phyloP scores from a whole-genome alignment of 192 early-diverging fungal genomes.

The Radiomyces spectabilis region DNA sequence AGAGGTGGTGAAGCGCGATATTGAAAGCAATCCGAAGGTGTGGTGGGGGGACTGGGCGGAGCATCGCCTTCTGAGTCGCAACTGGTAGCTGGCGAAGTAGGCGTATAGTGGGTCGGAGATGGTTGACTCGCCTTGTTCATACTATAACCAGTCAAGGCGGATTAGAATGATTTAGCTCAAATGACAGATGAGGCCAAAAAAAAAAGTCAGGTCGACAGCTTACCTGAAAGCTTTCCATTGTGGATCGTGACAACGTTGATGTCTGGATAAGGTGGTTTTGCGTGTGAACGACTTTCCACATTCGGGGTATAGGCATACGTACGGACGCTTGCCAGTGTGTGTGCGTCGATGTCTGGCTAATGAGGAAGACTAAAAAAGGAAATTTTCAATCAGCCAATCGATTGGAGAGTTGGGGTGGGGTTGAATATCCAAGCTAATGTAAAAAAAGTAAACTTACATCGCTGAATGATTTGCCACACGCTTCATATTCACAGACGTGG shows the following conservation, averaged over 20 bases:
- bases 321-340: slow-evolving; percentile 73
- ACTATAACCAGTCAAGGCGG: no score
- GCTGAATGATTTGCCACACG: slow-evolving; percentile 64
- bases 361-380: slow-evolving; percentile 50
- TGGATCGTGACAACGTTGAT: slow-evolving; percentile 48
- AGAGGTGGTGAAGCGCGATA: slow-evolving; percentile 14
- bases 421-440: not conserved
- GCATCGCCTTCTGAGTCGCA: slow-evolving; percentile 26
- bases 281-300: slow-evolving; percentile 73
- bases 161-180: no score
- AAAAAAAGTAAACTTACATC: slow-evolving; percentile 43
- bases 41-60: slow-evolving; percentile 23
- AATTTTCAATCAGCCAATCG: not conserved
- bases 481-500: slow-evolving; percentile 48
- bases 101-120: not conserved
- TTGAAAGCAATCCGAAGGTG: slow-evolving; percentile 11
- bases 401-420: not conserved
- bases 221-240: slow-evolving; percentile 37
- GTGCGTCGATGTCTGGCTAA: slow-evolving; percentile 72
- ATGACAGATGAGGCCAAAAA: no score
- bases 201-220: no score
- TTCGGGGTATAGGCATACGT: slow-evolving; percentile 54
- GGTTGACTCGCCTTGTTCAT: no score
- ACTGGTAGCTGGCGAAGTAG: slow-evolving; percentile 23
- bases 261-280: slow-evolving; percentile 56